Evolutionary conservation across 495 filamentous ascomycete genomes (phyloP).

Genomic region (Entonaema liquescens): DNA sequence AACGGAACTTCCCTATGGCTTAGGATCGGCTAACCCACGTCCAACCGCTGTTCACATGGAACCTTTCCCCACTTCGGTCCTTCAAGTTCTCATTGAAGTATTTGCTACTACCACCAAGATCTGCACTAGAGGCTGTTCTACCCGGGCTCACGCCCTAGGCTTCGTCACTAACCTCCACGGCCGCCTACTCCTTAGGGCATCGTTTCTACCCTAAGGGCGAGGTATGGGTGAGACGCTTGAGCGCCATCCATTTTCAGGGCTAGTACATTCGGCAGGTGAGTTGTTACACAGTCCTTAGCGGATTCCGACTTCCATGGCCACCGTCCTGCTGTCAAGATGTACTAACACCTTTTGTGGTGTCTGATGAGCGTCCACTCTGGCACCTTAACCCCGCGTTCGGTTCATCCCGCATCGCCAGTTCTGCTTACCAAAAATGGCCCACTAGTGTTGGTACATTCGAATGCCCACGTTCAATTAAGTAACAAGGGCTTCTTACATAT

Average conservation of each 20-base stretch:
- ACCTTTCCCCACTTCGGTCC: slow-evolving; percentile 14
- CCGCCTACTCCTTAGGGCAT: slow-evolving; percentile 13
- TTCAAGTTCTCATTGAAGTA: too few relatives aligned
- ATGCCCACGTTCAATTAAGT: slow-evolving; percentile 13
- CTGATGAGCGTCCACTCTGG: slow-evolving; percentile 13
- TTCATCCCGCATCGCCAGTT: slow-evolving; percentile 14
- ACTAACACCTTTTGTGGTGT: slow-evolving; percentile 15
- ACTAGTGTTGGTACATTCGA: slow-evolving; percentile 15
- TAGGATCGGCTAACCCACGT: slow-evolving; percentile 13
- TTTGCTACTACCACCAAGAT: slow-evolving; percentile 15
- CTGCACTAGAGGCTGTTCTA: slow-evolving; percentile 10
- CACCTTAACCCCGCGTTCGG: slow-evolving; percentile 12
- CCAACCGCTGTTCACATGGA: slow-evolving; percentile 14
- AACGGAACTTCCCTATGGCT: slow-evolving; percentile 14
- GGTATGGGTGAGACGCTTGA: slow-evolving; percentile 14
- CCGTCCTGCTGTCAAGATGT: slow-evolving; percentile 14
- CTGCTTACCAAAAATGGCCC: slow-evolving; percentile 14
- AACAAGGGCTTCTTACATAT: slow-evolving; percentile 15
- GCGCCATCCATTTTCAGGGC: slow-evolving; percentile 13
- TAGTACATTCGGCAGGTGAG: slow-evolving; percentile 14
- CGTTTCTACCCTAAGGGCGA: slow-evolving; percentile 13
- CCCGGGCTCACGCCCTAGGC: slow-evolving; percentile 12
- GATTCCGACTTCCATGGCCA: slow-evolving; percentile 14
- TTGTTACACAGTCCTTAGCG: slow-evolving; percentile 14
- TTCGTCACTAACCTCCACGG: slow-evolving; percentile 12